Conservation (phyloP, 371 early-diverging fungal species). For the Lichtheimia hyalospora region DNA sequence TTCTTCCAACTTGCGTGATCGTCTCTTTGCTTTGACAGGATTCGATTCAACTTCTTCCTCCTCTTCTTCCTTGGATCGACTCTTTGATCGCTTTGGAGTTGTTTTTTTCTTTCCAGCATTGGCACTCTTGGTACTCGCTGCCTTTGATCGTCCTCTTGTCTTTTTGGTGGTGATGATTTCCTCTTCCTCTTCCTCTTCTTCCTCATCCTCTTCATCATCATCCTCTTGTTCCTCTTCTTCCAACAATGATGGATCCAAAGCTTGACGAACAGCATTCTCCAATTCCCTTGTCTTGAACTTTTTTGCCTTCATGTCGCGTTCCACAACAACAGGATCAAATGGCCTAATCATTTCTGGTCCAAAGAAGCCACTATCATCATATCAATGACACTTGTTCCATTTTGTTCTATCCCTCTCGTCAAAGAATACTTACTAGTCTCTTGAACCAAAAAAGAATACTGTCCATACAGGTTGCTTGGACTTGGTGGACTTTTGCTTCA, state of each 20-base stretch:
- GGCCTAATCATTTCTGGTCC: slow-evolving; percentile 49
- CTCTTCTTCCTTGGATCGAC: slow-evolving; percentile 13
- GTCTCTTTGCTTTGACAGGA: slow-evolving; percentile 17
- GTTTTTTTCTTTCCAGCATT: neutral
- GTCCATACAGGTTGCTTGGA: slow-evolving; percentile 53
- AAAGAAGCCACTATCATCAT: slow-evolving; percentile 45
- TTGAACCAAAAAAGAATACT: slow-evolving; percentile 71
- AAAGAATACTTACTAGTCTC: slow-evolving; percentile 66
- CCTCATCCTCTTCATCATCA: slow-evolving; percentile 12
- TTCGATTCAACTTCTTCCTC: slow-evolving; percentile 8
- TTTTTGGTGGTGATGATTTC: slow-evolving; percentile 8
- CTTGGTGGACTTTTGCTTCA: slow-evolving; percentile 50
- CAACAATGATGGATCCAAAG: slow-evolving; percentile 28
- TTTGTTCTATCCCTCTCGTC: neutral
- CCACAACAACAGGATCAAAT: slow-evolving; percentile 40
- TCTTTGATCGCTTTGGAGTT: slow-evolving; percentile 2
- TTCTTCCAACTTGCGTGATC: slow-evolving; percentile 18
- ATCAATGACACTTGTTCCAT: neutral
- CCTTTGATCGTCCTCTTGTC: slow-evolving; percentile 9
- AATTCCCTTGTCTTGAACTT: slow-evolving; percentile 53
- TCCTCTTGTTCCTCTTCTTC: slow-evolving; percentile 21
- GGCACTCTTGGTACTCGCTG: slow-evolving; percentile 6
- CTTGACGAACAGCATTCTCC: slow-evolving; percentile 47
- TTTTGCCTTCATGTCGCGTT: slow-evolving; percentile 49
- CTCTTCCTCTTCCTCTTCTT: slow-evolving; percentile 12